Base-by-base conservation (phyloP, 2,329 filamentous ascomycete species). In the Exophiala viscosa region DNA sequence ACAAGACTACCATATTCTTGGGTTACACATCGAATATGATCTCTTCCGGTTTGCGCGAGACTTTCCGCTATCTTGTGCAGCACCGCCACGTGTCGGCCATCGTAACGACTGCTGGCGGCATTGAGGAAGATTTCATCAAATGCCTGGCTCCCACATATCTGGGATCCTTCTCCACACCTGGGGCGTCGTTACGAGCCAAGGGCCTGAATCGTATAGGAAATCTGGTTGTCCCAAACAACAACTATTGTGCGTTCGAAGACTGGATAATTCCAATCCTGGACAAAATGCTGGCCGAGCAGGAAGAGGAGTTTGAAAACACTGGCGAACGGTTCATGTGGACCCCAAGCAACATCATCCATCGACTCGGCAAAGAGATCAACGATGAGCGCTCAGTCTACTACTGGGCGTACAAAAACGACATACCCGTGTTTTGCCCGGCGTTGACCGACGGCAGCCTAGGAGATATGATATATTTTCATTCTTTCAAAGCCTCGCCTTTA, bases 381-480 rank as follows among this genome's bases (percentile, higher is more conserved):
- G 83, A 97, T 69, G 88, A 95, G 71, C 79, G 85, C 13, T 95
- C 88, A 1, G 90, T 97, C 17, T 93, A 91, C 69, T 96, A 97
- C 76, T 99, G 93, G 93, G 92, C 92, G 1, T 95, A 87, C 75
- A 93, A 91, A 74, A 97, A 99, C 73, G 78, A 93, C 69, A 97
- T 99, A 52, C 93, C 93, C 1, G 87, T 99, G 13, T 99, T 99
- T 76, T 97, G 92, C 67, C 93, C 93, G 0, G 93, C 93, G 5
- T 76, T 99, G 63, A 99, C 93, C 0, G 93, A 99, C 66, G 93
- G 93, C 14, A 95, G 89, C 63, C 73, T 99, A 15, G 93, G 93
- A 4, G 93, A 99, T 70, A 99, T 99, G 93, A 78, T 99, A 36
- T 97, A 96, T 73, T 97, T 99, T 70, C 92, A 99, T 74, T 95